Evolutionary conservation across 441 rosid species (phyloP), one percentile per base, ranked within the genome.

Genomic region (Omphalea diandra): DNA sequence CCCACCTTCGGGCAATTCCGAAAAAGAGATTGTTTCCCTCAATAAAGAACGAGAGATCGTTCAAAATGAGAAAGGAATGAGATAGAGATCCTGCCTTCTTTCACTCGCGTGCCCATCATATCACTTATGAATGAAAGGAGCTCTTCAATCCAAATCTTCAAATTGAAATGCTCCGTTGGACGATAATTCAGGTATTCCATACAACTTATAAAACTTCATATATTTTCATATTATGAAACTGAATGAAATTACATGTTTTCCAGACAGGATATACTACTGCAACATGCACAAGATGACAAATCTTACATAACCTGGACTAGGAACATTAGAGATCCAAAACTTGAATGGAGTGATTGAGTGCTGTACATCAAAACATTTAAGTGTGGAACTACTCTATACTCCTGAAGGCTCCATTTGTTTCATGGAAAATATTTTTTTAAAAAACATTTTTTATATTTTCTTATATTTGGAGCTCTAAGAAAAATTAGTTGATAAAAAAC

Each of bases 301-400:
- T 46, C 44, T 40, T 5, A 8, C 35, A 44, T 15, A n/a, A n/a
- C n/a, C 66, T 36, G 49, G 64, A 38, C 17, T 10, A 38, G 4
- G n/a, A 29, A 11, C 3, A 31, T 35, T 15, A 20, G 54, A 11
- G 24, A 29, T 43, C 55, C 74, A 77, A 82, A 79, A 77, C 76
- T 79, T 65, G 55, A 61, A 76, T 65, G 59, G 32, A 63, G 73
- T 65, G 65, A 70, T 53, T 67, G 60, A 65, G 44, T 33, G 38
- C 75, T 77, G 27, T 79, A 73, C 79, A 78, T 2, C 62, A 55
- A 52, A 43, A 24, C 62, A 43, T 66, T 17, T 12, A 63, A n/a
- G 74, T n/a, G n/a, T 73, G 17, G 31, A 55, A 49, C 55, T 24
- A 18, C 77, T 76, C 62, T 74, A 74, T 71, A 80, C 35, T 11